These are phyloP conservation scores for Cardamine chenopodiifolia DNA, from an alignment of 345 rosid genomes.

Conservation along the genomic window DNA sequence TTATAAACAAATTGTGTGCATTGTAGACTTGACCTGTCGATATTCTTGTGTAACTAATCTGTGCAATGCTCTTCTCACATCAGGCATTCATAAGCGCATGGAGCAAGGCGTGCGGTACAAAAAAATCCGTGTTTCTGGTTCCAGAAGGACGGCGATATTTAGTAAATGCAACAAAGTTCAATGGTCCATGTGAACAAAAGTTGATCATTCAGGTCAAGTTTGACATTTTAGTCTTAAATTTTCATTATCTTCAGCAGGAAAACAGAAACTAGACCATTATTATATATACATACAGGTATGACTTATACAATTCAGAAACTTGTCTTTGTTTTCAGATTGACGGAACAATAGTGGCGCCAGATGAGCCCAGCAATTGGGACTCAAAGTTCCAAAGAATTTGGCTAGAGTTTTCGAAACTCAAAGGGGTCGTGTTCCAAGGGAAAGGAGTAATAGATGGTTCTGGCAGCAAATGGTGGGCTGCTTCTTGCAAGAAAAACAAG, in stretches of 20 bases:
- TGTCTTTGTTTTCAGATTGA: constrained; percentile 62
- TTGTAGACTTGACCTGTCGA: not conserved
- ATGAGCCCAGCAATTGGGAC: constrained; percentile 86
- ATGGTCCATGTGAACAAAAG: constrained; percentile 82
- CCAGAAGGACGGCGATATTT: constrained; percentile 72
- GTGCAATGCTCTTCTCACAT: constrained; percentile 27
- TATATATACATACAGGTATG: not conserved
- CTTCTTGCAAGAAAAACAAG: constrained; percentile 95
- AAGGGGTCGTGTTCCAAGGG: constrained; percentile 78
- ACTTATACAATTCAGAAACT: constrained; percentile 8
- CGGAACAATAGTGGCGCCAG: constrained; percentile 91
- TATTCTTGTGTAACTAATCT: constrained; percentile 2
- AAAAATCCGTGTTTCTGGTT: constrained; percentile 73
- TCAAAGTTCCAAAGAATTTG: constrained; percentile 63
- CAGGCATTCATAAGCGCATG: constrained; percentile 90
- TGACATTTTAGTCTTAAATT: not conserved
- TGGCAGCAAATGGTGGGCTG: constrained; percentile 98
- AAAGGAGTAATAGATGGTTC: constrained; percentile 93
- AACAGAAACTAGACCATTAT: not conserved
- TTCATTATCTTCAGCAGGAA: constrained; percentile 1
- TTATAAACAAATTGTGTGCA: not conserved
- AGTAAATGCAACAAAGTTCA: constrained; percentile 86
- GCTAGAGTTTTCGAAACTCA: constrained; percentile 87
- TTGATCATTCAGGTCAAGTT: constrained; percentile 74
- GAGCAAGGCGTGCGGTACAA: constrained; percentile 66